These are phyloP conservation scores for Microdochium nivale DNA, from an alignment of 2,329 filamentous ascomycete genomes.

Conservation along the genomic window DNA sequence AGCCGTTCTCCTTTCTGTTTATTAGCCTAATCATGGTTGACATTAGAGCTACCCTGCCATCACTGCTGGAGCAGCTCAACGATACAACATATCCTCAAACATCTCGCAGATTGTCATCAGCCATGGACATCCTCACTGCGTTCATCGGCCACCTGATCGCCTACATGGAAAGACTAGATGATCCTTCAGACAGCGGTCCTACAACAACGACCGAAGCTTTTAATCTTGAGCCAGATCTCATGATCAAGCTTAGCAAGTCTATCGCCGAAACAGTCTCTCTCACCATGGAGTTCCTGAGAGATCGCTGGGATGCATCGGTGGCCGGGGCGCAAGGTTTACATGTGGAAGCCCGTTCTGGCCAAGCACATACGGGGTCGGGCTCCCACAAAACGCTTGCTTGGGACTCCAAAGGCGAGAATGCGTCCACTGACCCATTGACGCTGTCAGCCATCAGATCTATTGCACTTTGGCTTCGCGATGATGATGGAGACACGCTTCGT, in stretches of 20 bases:
- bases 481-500: slow-evolving; percentile 51
- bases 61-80: slow-evolving; percentile 50
- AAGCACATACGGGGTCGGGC: slow-evolving; percentile 34
- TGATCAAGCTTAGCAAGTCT: slow-evolving; percentile 51
- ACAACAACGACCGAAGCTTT: slow-evolving; percentile 19
- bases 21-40: slow-evolving; percentile 59
- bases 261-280: slow-evolving; percentile 56
- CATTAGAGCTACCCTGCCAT: slow-evolving; percentile 52
- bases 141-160: slow-evolving; percentile 51
- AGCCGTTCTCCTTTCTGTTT: slow-evolving; percentile 53
- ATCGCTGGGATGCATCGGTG: slow-evolving; percentile 61
- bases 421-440: slow-evolving; percentile 47
- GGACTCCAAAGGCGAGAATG: slow-evolving; percentile 43
- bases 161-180: slow-evolving; percentile 39
- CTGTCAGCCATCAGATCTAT: slow-evolving; percentile 49
- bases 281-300: slow-evolving; percentile 56
- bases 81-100: slow-evolving; percentile 39
- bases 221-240: slow-evolving; percentile 45
- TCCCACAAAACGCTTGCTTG: slow-evolving; percentile 43
- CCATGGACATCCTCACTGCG: slow-evolving; percentile 52
- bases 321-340: slow-evolving; percentile 54
- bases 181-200: slow-evolving; percentile 1
- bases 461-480: slow-evolving; percentile 61
- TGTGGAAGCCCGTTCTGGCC: slow-evolving; percentile 39
- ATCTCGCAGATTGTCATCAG: slow-evolving; percentile 47